phyloP scores from a whole-genome alignment of 169 alveolate species.

The Plasmodium knowlesi region DNA sequence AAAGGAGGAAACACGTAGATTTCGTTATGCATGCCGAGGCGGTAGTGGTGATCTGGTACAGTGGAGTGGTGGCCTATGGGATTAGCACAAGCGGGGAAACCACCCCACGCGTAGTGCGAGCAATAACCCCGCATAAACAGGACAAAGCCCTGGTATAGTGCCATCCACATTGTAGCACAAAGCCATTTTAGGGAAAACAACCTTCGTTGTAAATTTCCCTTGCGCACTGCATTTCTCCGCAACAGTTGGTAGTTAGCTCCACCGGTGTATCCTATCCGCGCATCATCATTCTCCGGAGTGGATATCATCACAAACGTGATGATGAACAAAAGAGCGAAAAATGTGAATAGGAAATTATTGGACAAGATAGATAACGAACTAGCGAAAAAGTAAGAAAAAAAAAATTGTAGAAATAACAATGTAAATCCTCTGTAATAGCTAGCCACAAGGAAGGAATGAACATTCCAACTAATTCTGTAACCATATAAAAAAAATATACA shows the following conservation, averaged over 20 bases:
- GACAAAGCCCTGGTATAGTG: slow-evolving; percentile 20
- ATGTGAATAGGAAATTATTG: neutral
- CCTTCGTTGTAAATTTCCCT: neutral
- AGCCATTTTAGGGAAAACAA: slow-evolving; percentile 28
- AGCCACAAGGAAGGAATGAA: slow-evolving; percentile 7
- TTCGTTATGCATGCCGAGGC: slow-evolving; percentile 15
- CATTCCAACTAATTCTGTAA: neutral
- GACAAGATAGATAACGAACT: slow-evolving; percentile 14
- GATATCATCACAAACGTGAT: neutral
- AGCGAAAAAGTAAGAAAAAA: slow-evolving; percentile 36
- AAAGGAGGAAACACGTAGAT: slow-evolving; percentile 21
- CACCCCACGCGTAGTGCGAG: neutral
- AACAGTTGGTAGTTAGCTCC: neutral
- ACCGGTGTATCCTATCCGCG: neutral
- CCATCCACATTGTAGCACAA: neutral
- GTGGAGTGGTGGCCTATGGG: neutral
- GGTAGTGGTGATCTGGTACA: neutral
- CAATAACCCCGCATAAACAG: slow-evolving; percentile 20
- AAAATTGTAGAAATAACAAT: slow-evolving; percentile 44
- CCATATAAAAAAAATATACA: slow-evolving; percentile 40
- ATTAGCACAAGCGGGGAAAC: neutral
- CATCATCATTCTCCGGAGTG: neutral
- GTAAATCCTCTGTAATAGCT: slow-evolving; percentile 23
- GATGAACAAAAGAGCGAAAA: neutral
- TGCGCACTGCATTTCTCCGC: neutral